These are phyloP conservation scores for Bocquillonia castaneifolia DNA, from an alignment of 441 rosid genomes.

Conservation along the genomic window DNA sequence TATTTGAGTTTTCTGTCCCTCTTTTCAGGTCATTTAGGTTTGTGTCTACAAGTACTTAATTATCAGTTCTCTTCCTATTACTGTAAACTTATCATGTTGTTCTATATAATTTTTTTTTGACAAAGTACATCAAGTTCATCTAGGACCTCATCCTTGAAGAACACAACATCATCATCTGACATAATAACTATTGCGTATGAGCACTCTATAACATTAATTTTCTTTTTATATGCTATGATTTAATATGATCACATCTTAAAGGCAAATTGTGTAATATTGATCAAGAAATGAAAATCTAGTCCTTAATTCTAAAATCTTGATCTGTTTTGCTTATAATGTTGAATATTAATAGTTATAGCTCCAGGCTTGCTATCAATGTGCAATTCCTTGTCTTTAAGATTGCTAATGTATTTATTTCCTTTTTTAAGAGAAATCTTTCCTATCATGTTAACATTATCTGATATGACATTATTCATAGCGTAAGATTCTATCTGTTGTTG, in stretches of 20 bases:
- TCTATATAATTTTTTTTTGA: conserved; percentile 7
- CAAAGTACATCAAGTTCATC: conserved; percentile 70
- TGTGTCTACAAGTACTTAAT: not conserved
- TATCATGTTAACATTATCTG: too few species aligned
- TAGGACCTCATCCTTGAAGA: conserved; percentile 47
- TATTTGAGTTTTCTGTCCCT: too few species aligned
- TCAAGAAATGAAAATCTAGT: not conserved
- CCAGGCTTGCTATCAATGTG: not conserved
- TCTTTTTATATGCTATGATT: not conserved
- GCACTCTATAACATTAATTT: conserved; percentile 13
- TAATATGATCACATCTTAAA: not conserved
- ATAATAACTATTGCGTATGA: conserved; percentile 38
- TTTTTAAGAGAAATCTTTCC: too few species aligned
- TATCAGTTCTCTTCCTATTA: not conserved
- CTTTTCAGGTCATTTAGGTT: not conserved
- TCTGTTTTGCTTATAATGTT: not conserved
- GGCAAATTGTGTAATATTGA: not conserved
- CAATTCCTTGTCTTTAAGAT: not conserved
- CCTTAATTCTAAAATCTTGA: not conserved
- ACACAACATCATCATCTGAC: conserved; percentile 36
- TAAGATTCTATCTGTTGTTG: too few species aligned
- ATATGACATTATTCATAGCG: too few species aligned
- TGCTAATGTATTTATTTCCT: too few species aligned
- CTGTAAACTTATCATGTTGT: not conserved
- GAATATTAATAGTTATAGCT: not conserved